A percentile compares a stretch with the other conserved stretches of the same genome.
phyloP scores from a whole-genome alignment of 192 early-diverging fungal species.

The Coemansia sp. region DNA sequence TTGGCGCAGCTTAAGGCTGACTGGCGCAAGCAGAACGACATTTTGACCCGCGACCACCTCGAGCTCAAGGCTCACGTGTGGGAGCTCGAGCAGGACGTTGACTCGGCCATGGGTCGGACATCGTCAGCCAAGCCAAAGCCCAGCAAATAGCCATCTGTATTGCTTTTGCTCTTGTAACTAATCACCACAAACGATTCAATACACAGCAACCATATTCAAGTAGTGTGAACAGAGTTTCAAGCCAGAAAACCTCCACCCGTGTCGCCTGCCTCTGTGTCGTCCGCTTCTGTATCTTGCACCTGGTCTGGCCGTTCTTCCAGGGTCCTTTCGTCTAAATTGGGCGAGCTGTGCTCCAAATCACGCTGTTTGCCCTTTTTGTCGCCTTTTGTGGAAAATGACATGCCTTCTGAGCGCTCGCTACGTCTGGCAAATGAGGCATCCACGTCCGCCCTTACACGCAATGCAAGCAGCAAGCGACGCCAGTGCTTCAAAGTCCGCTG shows the following conservation, averaged over 20 bases:
- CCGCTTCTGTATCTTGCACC: not conserved
- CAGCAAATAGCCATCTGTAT: not conserved
- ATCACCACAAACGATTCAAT: not conserved
- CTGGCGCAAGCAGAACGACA: constrained; percentile 58
- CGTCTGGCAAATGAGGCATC: constrained; percentile 36
- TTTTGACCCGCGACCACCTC: constrained; percentile 72
- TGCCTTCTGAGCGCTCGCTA: constrained; percentile 14
- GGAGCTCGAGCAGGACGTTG: constrained; percentile 56
- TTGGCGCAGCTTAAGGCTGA: constrained; percentile 38
- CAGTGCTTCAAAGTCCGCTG: constrained; percentile 21
- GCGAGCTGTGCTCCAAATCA: not conserved
- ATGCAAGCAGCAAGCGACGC: constrained; percentile 26
- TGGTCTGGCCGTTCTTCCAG: too few species aligned
- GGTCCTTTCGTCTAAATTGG: not conserved
- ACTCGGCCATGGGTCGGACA: constrained; percentile 24
- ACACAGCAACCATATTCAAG: not conserved
- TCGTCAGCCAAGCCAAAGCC: constrained; percentile 9
- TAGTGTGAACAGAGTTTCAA: not conserved
- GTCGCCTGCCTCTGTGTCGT: not conserved
- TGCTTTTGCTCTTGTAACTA: not conserved
- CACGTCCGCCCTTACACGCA: constrained; percentile 42
- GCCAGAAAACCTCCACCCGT: constrained; percentile 16
- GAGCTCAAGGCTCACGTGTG: constrained; percentile 82
- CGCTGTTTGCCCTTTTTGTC: not conserved
- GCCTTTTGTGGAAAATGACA: not conserved